These are phyloP conservation scores for Wickerhamomyces ciferrii DNA, from an alignment of 805 yeast species.

Conservation along the genomic window DNA sequence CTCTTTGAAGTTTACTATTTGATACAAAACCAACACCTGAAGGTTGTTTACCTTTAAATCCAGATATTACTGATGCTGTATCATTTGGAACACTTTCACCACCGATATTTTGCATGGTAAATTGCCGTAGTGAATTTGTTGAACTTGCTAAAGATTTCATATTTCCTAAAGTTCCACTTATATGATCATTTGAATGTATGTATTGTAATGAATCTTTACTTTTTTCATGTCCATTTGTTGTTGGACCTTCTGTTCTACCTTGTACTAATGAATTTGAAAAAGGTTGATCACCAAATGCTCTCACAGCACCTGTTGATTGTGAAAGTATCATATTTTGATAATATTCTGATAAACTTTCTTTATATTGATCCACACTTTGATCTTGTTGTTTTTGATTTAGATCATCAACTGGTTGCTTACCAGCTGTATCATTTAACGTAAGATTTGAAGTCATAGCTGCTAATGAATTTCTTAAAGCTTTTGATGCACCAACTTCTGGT, in stretches of 20 bases:
- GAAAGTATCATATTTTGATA: constrained; percentile 41
- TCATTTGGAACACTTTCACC: constrained; percentile 14
- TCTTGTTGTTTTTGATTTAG: background rate
- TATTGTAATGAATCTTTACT: constrained; percentile 9
- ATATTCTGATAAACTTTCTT: constrained; percentile 24
- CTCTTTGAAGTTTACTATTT: constrained; percentile 2
- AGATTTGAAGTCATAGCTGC: background rate
- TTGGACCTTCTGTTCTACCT: background rate
- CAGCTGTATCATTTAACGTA: background rate
- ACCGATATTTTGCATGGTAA: constrained; percentile 13
- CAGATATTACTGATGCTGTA: constrained; percentile 15
- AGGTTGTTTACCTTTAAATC: constrained; percentile 16
- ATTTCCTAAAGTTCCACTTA: constrained; percentile 10
- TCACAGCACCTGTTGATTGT: constrained; percentile 48
- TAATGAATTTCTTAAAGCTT: background rate
- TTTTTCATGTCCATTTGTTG: constrained; percentile 6
- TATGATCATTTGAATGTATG: constrained; percentile 25
- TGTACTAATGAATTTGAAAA: constrained; percentile 20
- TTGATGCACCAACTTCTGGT: background rate
- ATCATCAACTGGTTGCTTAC: background rate
- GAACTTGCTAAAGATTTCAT: constrained; percentile 9
- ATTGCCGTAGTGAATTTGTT: constrained; percentile 19
- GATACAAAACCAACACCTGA: background rate
- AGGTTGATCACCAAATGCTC: constrained; percentile 30
- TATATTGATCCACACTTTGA: background rate